Evolutionary conservation across 2,329 filamentous ascomycete genomes (phyloP).

Genomic region (Salinomyces thailandicus): DNA sequence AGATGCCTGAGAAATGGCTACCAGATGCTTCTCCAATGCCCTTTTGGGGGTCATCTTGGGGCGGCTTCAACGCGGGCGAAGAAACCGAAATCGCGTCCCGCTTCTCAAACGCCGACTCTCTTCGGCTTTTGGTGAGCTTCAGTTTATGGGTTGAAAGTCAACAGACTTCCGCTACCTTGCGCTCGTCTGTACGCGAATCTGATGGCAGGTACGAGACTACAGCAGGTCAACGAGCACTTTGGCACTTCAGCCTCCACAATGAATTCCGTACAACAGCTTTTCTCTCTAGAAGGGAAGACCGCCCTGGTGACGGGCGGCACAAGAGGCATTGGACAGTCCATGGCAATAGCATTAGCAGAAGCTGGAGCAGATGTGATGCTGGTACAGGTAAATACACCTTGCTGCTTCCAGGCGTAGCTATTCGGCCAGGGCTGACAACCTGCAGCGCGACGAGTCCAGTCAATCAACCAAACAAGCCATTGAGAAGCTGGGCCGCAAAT

Average conservation of each 20-base stretch:
- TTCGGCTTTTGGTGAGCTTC: too few relatives aligned
- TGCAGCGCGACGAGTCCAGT: conserved; percentile 46
- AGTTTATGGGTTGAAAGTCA: too few relatives aligned
- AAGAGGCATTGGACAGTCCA: conserved; percentile 40
- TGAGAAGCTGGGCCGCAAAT: conserved; percentile 55
- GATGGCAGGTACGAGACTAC: conserved; percentile 3
- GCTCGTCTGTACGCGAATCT: too few relatives aligned
- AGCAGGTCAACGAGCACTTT: conserved; percentile 2
- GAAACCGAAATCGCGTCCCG: too few relatives aligned
- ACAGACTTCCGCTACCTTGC: too few relatives aligned
- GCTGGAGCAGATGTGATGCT: conserved; percentile 42
- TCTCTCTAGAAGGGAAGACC: conserved; percentile 40
- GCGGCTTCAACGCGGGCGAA: too few relatives aligned
- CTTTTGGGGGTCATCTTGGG: too few relatives aligned
- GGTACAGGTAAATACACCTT: conserved; percentile 31
- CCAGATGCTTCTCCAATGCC: too few relatives aligned
- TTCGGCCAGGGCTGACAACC: neutral
- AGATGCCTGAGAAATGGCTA: too few relatives aligned
- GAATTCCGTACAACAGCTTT: conserved; percentile 33
- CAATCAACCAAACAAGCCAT: conserved; percentile 50
- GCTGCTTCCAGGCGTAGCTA: neutral
- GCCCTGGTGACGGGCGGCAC: conserved; percentile 42
- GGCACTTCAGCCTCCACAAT: conserved; percentile 14
- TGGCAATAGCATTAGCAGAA: conserved; percentile 42
- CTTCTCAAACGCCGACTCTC: too few relatives aligned